Base-by-base conservation (phyloP, 306 rosid species). In the Vicia villosa region DNA sequence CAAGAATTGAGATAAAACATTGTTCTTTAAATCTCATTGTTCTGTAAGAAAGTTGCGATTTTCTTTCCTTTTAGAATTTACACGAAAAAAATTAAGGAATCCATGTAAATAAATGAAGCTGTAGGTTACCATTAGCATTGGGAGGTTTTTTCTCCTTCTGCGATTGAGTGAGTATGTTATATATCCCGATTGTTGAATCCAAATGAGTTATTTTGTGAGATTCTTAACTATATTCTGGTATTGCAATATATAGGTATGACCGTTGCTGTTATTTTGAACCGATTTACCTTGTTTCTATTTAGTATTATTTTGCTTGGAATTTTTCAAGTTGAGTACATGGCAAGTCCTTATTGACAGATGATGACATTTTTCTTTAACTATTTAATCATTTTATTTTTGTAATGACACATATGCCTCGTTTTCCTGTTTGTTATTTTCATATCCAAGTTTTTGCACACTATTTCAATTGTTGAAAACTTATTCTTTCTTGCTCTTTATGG, bases 231-330 rank as follows among this genome's bases (percentile, higher is more conserved):
- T 17, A 22, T 60, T 40, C 20, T 30, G 49, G 32, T 34, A 32
- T 42, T 30, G 36, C 34, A 40, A 17, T 17, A 17, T 49, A 40
- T 42, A 41, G 52, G 36, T 37, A 47, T 46, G 30, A 20, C 50
- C 46, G 9, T 49, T 3, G 26, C 28, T 36, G 11, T 67, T 68
- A 38, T 22, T 36, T 11, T 15, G 19, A 49, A 67, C 16, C 19
- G 52, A 12, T 58, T 15, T 58, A 21, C 34, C 20, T 41, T 28
- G 22, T 64, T 19, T 66, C 52, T 22, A 32, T 24, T 4, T 47
- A 49, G 63, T 19, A 49, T 47, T 75, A 2, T 58, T 58, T 40
- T 75, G 12, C 20, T 46, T 45, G 43, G 61, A 66, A 45, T 20
- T 36, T 36, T 58, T 36, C 3, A 59, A 21, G 62, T 28, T 61